A percentile compares a stretch with the other conserved stretches of the same genome.
Evolutionary conservation across 371 early-diverging fungal species (phyloP).

Genomic region (Blakeslea trispora): DNA sequence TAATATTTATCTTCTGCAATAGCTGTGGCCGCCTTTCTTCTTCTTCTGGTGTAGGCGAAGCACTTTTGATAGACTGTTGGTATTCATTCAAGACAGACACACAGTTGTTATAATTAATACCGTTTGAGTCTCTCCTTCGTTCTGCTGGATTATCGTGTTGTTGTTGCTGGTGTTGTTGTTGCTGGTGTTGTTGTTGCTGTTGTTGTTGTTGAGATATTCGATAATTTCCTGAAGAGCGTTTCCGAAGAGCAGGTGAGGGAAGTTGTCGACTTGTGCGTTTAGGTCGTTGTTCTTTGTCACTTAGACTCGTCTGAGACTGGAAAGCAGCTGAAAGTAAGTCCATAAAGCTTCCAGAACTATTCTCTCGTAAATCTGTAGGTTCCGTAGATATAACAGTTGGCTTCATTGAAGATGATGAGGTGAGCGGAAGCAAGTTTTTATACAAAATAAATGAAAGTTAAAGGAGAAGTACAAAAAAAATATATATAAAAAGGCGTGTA

Average conservation of each 20-base stretch:
- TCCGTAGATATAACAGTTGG: constrained; percentile 1
- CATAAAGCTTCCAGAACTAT: constrained; percentile 1
- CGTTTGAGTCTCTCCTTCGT: constrained; percentile 14
- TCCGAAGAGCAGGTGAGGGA: constrained; percentile 4
- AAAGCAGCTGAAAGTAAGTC: constrained; percentile 19
- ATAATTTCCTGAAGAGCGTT: constrained; percentile 18
- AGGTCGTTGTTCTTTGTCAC: neutral
- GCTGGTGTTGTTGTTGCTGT: neutral
- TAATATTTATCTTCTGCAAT: too few species aligned
- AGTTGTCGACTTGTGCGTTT: neutral
- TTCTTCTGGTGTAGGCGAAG: too few species aligned
- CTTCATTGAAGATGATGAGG: neutral
- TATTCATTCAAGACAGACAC: constrained; percentile 6
- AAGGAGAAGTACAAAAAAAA: neutral
- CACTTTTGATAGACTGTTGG: too few species aligned
- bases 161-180: neutral
- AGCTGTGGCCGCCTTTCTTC: too few species aligned
- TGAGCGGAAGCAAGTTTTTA: too few species aligned
- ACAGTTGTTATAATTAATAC: constrained; percentile 10
- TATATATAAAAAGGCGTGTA: too few species aligned
- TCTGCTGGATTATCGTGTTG: too few species aligned
- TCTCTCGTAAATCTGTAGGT: neutral
- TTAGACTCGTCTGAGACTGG: constrained; percentile 12
- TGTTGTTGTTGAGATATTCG: too few species aligned
- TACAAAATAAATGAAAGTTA: neutral